A percentile compares a stretch with the other conserved stretches of the same genome.
These are phyloP conservation scores for Suillus subalutaceus DNA, from an alignment of 768 basidiomycete genomes.

Conservation along the genomic window DNA sequence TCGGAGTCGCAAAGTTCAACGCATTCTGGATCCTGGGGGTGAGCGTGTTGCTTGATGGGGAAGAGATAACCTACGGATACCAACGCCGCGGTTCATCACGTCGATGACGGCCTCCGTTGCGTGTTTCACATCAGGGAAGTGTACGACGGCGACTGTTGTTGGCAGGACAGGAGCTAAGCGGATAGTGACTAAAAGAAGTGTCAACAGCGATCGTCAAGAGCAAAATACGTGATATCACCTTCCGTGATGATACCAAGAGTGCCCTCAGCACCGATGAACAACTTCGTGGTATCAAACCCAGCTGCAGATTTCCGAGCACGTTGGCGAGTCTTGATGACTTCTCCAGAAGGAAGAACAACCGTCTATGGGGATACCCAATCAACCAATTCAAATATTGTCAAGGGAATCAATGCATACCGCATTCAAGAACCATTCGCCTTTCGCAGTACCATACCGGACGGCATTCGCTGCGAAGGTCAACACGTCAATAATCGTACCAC, in stretches of 20 bases:
- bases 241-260: constrained; percentile 91
- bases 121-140: constrained; percentile 74
- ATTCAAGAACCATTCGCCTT: constrained; percentile 90
- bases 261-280: constrained; percentile 84
- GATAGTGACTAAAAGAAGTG: constrained; percentile 63
- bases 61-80: constrained; percentile 60
- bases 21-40: constrained; percentile 55
- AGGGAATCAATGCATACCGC: constrained; percentile 45
- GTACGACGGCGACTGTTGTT: constrained; percentile 80
- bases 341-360: constrained; percentile 85
- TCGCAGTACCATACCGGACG: constrained; percentile 87
- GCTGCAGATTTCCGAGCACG: constrained; percentile 84
- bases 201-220: not conserved
- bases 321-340: constrained; percentile 87
- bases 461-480: constrained; percentile 58
- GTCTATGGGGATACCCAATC: constrained; percentile 49
- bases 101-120: constrained; percentile 79
- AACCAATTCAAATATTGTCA: not conserved
- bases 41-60: not conserved
- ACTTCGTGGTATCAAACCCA: constrained; percentile 82
- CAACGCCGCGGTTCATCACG: constrained; percentile 70
- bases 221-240: constrained; percentile 39
- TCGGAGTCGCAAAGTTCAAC: constrained; percentile 79
- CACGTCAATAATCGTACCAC: not conserved
- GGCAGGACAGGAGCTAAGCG: constrained; percentile 81